phyloP scores from a whole-genome alignment of 495 filamentous ascomycete genomes.

The Jackrogersella multiformis region DNA sequence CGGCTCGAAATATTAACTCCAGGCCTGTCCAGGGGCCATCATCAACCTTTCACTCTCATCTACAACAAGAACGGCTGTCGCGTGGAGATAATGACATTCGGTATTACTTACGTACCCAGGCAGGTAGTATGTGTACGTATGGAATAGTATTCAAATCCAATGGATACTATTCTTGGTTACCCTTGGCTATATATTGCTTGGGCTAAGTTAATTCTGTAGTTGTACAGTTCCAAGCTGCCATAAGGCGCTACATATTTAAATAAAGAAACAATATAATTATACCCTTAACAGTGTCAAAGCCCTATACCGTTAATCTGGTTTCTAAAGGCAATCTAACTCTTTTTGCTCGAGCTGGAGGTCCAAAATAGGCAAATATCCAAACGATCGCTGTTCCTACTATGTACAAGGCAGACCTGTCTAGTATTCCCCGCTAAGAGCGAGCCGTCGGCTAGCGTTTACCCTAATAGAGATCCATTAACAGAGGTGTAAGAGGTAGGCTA shows the following conservation, averaged over 20 bases:
- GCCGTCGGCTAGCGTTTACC: not conserved
- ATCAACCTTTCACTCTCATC: not conserved
- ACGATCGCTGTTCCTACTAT: conserved; percentile 37
- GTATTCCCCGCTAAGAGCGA: conserved; percentile 13
- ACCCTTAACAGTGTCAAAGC: conserved; percentile 12
- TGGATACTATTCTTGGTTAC: too few relatives aligned
- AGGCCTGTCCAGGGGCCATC: not conserved
- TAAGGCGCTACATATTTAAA: too few relatives aligned
- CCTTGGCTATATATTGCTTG: too few relatives aligned
- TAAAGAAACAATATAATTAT: conserved; percentile 15
- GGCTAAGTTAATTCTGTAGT: too few relatives aligned
- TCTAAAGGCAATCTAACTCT: conserved; percentile 35
- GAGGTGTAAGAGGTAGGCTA: too few relatives aligned
- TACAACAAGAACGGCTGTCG: too few relatives aligned
- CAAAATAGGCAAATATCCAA: conserved; percentile 23
- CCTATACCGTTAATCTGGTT: too few relatives aligned
- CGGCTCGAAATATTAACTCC: not conserved
- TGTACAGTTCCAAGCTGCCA: too few relatives aligned
- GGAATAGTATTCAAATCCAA: too few relatives aligned
- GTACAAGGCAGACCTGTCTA: conserved; percentile 24
- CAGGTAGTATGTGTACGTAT: too few relatives aligned
- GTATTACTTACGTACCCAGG: too few relatives aligned
- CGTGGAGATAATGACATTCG: not conserved
- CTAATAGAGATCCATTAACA: too few relatives aligned
- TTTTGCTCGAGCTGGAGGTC: conserved; percentile 7